These are phyloP conservation scores for Sonneratia caseolaris DNA, from an alignment of 345 rosid species.

Conservation along the genomic window DNA sequence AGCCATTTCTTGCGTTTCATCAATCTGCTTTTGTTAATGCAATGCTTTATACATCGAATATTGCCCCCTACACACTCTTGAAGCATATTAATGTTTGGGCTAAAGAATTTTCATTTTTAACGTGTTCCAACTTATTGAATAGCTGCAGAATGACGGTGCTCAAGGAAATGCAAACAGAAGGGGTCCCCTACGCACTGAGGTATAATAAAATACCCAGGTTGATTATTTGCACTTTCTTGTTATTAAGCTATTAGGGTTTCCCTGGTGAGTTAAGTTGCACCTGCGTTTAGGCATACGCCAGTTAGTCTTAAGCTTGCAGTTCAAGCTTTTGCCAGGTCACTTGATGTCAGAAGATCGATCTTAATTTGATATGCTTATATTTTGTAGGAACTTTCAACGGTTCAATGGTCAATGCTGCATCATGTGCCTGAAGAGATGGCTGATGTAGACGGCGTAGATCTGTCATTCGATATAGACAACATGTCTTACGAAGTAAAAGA, in stretches of 20 bases:
- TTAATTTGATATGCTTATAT: neutral
- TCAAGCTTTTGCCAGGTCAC: neutral
- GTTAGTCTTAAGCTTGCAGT: neutral
- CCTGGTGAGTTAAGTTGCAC: neutral
- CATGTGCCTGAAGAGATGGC: neutral
- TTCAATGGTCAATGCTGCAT: neutral
- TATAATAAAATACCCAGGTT: neutral
- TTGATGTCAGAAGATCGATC: neutral
- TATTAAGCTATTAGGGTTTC: neutral
- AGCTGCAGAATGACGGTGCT: neutral
- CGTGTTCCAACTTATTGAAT: no score
- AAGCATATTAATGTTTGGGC: no score
- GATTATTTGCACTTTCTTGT: neutral
- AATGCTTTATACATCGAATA: no score
- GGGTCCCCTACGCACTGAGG: neutral
- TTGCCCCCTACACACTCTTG: no score
- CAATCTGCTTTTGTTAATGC: no score
- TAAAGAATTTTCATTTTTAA: no score
- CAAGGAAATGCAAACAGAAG: neutral
- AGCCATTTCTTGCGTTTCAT: no score
- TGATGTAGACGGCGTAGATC: neutral
- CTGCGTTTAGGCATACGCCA: neutral
- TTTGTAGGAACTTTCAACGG: neutral
- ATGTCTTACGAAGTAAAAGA: conserved; percentile 45
- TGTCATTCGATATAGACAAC: conserved; percentile 28